phyloP scores from a whole-genome alignment of 139 green algal genomes.

The Chlorella sp. region DNA sequence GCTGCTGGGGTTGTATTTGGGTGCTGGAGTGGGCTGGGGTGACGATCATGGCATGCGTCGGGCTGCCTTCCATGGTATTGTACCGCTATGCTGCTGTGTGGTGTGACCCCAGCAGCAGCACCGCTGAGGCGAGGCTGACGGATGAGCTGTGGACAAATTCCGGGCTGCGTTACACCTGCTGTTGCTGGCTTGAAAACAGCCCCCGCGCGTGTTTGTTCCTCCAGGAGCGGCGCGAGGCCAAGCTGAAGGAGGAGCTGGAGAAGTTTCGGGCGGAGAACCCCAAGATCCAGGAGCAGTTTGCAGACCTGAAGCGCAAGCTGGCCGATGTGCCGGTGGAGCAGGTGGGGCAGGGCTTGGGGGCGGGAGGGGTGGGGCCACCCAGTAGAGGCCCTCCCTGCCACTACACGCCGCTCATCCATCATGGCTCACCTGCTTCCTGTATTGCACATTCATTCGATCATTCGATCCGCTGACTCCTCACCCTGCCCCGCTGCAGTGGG shows the following conservation, averaged over 20 bases:
- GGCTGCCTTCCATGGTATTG: no score
- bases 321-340: conserved; percentile 50
- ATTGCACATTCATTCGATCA: no score
- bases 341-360: neutral
- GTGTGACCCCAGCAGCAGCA: neutral
- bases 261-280: conserved; percentile 94
- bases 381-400: no score
- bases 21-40: no score
- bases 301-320: conserved; percentile 96
- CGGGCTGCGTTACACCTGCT: neutral
- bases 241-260: conserved; percentile 94
- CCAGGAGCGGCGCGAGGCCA: conserved; percentile 81
- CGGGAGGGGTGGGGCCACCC: neutral
- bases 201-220: neutral
- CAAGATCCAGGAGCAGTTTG: conserved; percentile 99
- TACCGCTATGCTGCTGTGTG: neutral
- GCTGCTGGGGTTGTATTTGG: neutral
- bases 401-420: no score
- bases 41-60: no score
- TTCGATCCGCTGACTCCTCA: neutral
- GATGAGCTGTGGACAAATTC: neutral
- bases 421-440: no score
- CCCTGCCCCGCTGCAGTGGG: conserved; percentile 60
- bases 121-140: neutral
- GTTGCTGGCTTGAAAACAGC: neutral